Base-by-base conservation (phyloP, 345 rosid genomes). In the Lumnitzera littorea region DNA sequence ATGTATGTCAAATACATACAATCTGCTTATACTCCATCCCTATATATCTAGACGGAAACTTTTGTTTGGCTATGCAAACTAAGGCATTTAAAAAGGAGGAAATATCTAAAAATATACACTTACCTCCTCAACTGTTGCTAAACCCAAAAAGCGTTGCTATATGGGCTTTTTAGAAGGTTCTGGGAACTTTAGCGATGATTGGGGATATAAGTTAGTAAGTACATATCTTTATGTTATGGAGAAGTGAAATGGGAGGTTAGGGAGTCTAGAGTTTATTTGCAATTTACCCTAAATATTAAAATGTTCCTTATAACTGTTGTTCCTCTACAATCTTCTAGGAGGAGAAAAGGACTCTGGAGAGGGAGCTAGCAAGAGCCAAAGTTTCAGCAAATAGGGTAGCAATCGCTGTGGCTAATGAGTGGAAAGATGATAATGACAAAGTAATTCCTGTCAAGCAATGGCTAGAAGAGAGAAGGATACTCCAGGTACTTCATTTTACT, bases 371-470 rank as follows among this genome's bases (percentile, higher is more conserved):
- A 5, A 77, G 97, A 72, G 82, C 78, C 24, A 90, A 82, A 73
- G 96, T 90, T 13, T 82, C 88, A 8, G 89, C 85, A 11, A 88
- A 79, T 73, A 79, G 97, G 15, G 92, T 90, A 27, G 97, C 99
- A 2, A 74, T 90, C 8, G 91, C 82, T 2, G 84, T 86, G 61
- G 99, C 99, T 58, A 94, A 90, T 60, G 96, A 84, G 63, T 90
- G 99, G 99, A 94, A 94, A 72, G 97, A 84, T 80, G 99, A 90
- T 55, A 84, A 83, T 59, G 91, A 80, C 69, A 83, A 78, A 81
- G 96, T 94, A 12, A 94, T 94, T 87, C 97, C 99, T 0, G 86
- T 94, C 56, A 87, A 71, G 76, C 81, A 88, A 70, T 90, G 97
- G 97, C 84, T 90, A 48, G 92, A 86, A 73, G 96, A 90, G 72